Evolutionary conservation across 2,329 filamentous ascomycete species (phyloP), one percentile per base, ranked within the genome.

Genomic region (Calonectria multiphialidica): DNA sequence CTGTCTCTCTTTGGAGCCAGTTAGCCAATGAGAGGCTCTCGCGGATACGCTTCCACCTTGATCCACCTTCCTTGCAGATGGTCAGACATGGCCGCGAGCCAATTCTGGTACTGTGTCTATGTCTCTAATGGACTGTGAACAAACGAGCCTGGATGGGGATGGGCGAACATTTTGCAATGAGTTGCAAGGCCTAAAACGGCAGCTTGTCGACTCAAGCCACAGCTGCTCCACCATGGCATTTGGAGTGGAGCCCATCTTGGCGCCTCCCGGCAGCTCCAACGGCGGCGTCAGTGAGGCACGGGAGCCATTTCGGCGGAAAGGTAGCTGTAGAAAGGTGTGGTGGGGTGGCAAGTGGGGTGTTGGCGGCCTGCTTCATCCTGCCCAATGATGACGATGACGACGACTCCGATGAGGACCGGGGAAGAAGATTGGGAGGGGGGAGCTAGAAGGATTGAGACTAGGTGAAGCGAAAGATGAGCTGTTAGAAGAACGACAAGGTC

Each of bases 1-100:
- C 30, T 30, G 59, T 57, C 57, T 49, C 64, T 40, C 30, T 61
- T 44, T 57, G 37, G 68, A 33, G 8, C 28, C 40, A 68, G 49
- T 62, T 44, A 42, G 47, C 53, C 53, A 57, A 57, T 57, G 30
- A 25, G 10, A 33, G 35, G 18, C 33, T 12, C n/a, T 33, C 33
- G 10, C 12, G 53, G 53, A 21, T 57, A 18, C 47, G 23, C 62
- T 67, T 44, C 40, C 63, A 61, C 71, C 71, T 28, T 65, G 55
- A 68, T 35, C 71, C 35, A 53, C 57, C 45, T 55, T 44, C 63
- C 62, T 69, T 72, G 67, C 71, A 72, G 67, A 72, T 70, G 67
- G 67, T 70, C 67, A 72, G 70, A 72, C 67, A 67, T 49, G 55
- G 44, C 55, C 37, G 64, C 66, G 45, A 66, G 63, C 71, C 53